phyloP scores from a whole-genome alignment of 306 rosid genomes.

The Boehmeria nivea region DNA sequence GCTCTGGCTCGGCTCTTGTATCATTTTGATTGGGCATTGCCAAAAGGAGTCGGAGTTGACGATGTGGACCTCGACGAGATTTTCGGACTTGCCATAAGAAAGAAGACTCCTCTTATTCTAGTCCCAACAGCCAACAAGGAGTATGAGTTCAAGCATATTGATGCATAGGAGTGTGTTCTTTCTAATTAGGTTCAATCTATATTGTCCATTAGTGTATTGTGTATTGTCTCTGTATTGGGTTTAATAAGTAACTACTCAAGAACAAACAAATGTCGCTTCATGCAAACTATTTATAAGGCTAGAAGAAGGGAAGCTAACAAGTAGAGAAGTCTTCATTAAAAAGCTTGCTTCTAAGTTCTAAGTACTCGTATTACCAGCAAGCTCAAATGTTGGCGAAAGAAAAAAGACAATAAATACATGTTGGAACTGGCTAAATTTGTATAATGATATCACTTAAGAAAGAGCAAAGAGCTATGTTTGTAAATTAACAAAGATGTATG shows the following conservation, averaged over 20 bases:
- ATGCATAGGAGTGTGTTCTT: too few species aligned
- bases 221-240: too few species aligned
- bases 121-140: slow-evolving; percentile 24
- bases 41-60: slow-evolving; percentile 12
- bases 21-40: slow-evolving; percentile 39
- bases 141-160: neutral
- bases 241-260: too few species aligned
- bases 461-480: neutral
- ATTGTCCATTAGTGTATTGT: too few species aligned
- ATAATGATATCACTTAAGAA: slow-evolving; percentile 3
- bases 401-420: neutral
- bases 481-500: slow-evolving; percentile 19
- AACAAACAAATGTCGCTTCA: too few species aligned
- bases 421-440: slow-evolving; percentile 10
- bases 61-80: slow-evolving; percentile 35
- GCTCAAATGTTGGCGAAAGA: neutral
- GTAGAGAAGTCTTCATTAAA: too few species aligned
- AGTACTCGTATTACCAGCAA: neutral
- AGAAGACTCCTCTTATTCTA: slow-evolving; percentile 24
- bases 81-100: slow-evolving; percentile 34
- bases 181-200: too few species aligned
- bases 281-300: too few species aligned
- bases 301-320: too few species aligned
- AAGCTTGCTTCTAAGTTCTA: too few species aligned
- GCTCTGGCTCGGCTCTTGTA: slow-evolving; percentile 29